Conservation (phyloP, 2,329 filamentous ascomycete species). For the Colletotrichum sp. region DNA sequence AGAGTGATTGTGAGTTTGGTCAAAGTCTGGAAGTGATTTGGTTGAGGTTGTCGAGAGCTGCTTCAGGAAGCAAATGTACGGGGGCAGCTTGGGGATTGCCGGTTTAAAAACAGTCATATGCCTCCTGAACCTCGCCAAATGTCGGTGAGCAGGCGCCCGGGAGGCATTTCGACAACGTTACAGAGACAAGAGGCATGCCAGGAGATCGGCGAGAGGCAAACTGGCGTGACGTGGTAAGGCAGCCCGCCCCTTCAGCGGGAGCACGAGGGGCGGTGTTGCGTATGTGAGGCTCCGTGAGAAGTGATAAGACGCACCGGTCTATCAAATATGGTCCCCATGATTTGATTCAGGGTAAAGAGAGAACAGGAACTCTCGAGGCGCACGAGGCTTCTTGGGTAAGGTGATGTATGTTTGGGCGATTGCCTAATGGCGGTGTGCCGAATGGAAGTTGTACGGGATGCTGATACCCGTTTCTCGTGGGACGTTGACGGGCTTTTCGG, state of each 20-base stretch:
- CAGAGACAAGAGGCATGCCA: neutral
- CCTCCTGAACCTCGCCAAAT: neutral
- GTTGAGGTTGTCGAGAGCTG: neutral
- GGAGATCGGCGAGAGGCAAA: neutral
- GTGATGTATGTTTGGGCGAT: neutral
- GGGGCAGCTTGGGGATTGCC: neutral
- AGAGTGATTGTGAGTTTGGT: neutral
- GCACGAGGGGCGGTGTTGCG: neutral
- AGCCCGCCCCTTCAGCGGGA: neutral
- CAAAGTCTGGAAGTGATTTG: neutral
- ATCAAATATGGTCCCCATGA: neutral
- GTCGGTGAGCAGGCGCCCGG: constrained; percentile 13
- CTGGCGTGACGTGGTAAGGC: neutral
- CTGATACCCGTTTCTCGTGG: neutral
- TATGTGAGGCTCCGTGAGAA: neutral
- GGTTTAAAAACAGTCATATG: neutral
- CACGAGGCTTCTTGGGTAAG: neutral
- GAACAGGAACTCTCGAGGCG: neutral
- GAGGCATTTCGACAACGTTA: neutral
- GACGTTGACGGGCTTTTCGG: neutral
- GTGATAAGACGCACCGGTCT: neutral
- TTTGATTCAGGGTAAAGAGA: neutral
- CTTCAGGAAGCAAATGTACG: neutral
- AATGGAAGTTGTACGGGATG: neutral
- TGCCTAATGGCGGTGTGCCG: neutral